phyloP scores from a whole-genome alignment of 2,329 filamentous ascomycete species.

The Fusarium algeriense region DNA sequence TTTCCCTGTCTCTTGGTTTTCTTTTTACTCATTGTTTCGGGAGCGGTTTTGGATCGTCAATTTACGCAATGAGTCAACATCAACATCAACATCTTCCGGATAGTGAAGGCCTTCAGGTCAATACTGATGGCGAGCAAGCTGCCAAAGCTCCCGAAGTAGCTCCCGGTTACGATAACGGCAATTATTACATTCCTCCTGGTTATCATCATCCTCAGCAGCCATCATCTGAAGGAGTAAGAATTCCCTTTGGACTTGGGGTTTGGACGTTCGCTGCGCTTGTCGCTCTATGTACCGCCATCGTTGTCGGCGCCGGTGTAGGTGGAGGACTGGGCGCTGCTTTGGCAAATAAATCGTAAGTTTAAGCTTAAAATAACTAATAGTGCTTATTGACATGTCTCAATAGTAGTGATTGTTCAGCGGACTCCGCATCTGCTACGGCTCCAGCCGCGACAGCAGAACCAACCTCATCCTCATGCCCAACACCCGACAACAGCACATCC shows the following conservation, averaged over 20 bases:
- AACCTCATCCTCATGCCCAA: conserved; percentile 23
- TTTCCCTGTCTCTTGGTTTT: conserved; percentile 2
- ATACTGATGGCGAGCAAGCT: conserved; percentile 15
- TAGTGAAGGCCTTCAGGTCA: conserved; percentile 37
- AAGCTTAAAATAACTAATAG: fast-evolving
- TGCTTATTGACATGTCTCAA: neutral
- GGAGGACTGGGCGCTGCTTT: conserved; percentile 35
- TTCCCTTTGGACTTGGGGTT: conserved; percentile 35
- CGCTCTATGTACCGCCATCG: conserved; percentile 28
- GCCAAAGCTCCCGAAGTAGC: conserved; percentile 34
- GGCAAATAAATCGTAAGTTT: conserved; percentile 29
- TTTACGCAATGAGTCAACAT: conserved; percentile 22
- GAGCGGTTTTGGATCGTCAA: neutral
- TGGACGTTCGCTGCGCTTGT: conserved; percentile 35
- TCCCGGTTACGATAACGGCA: neutral
- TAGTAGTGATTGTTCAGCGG: conserved; percentile 14
- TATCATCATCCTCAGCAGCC: conserved; percentile 16
- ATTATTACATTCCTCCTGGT: conserved; percentile 19
- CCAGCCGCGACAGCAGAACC: conserved; percentile 18
- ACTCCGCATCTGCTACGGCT: neutral
- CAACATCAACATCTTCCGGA: conserved; percentile 17
- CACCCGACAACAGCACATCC: conserved; percentile 14
- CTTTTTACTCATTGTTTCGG: neutral
- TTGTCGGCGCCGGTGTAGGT: conserved; percentile 34
- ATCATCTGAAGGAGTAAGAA: neutral